A percentile compares a stretch with the other conserved stretches of the same genome.
phyloP scores from a whole-genome alignment of 2,329 filamentous ascomycete genomes.

The Parafenestella ontariensis region DNA sequence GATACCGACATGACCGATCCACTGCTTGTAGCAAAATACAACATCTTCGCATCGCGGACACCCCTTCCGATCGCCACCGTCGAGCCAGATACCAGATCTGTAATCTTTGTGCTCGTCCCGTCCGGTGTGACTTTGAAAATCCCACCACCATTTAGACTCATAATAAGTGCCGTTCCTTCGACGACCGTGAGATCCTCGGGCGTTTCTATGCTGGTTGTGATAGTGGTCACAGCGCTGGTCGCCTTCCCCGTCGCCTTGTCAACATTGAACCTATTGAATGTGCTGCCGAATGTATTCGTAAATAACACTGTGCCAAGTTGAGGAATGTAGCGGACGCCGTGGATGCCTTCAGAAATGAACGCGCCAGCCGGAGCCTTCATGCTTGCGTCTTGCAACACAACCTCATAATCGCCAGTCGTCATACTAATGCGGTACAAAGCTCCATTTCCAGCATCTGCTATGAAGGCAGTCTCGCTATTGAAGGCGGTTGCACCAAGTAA shows the following conservation, averaged over 20 bases:
- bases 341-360: neutral
- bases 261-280: neutral
- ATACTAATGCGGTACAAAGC: slow-evolving; percentile 22
- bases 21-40: slow-evolving; percentile 1
- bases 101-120: neutral
- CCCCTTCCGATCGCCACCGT: slow-evolving; percentile 3
- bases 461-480: slow-evolving; percentile 23
- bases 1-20: neutral
- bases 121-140: slow-evolving; percentile 1
- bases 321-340: neutral
- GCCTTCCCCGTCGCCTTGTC: neutral
- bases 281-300: slow-evolving; percentile 2
- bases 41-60: neutral
- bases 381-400: slow-evolving; percentile 23
- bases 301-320: slow-evolving; percentile 1
- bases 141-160: slow-evolving; percentile 1
- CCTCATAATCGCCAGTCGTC: slow-evolving; percentile 21
- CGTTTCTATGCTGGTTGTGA: neutral
- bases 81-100: neutral
- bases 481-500: slow-evolving; percentile 25
- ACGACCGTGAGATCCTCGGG: neutral
- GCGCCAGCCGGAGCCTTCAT: slow-evolving; percentile 10
- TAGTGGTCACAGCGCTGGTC: neutral
- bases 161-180: neutral
- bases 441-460: slow-evolving; percentile 27